Evolutionary conservation across 768 basidiomycete genomes (phyloP), one percentile per base, ranked within the genome.

Genomic region (Dioszegia hungarica): DNA sequence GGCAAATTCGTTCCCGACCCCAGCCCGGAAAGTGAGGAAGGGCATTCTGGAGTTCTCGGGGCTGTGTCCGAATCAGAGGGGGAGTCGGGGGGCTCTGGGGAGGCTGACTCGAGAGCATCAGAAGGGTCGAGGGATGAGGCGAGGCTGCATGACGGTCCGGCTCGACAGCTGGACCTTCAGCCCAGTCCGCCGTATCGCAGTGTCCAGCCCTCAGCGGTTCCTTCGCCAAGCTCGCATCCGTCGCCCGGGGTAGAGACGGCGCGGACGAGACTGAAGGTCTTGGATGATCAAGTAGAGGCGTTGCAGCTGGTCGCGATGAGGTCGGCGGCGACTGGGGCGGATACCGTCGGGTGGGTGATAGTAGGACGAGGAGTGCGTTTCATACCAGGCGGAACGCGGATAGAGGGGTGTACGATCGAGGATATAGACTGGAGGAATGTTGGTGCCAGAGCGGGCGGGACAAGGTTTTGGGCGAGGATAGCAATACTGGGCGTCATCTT

Each of bases 401-500:
- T 91, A 22, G 85, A 88, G 68, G 89, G 89, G 1, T 78, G 86
- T 57, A 85, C 87, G 14, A 89, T 87, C 73, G 88, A 90, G 66
- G 88, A 90, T 71, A 83, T 91, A 33, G 77, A 86, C 52, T 91
- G 88, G 88, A 83, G 85, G 56, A 83, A 87, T 24, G 76, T 90
- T 0, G 59, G 46, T 5, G 40, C 28, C 46, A 86, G 87, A 73
- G 9, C 49, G 11, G 77, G 81, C 36, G 80, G 77, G 70, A 72
- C 20, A 2, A 19, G 22, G 38, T 82, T 86, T 61, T 88, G 87
- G 85, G 75, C 79, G 17, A 77, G 85, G 19, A 78, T 86, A 4
- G 69, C 77, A 4, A 72, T 83, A 6, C 76, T 84, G 17, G 77
- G 79, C 0, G 63, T 85, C 1, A 61, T 84, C 22, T 78, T 89